These are phyloP conservation scores for Myrmaecium sp. DNA, from an alignment of 2,329 filamentous ascomycete species.

Conservation along the genomic window DNA sequence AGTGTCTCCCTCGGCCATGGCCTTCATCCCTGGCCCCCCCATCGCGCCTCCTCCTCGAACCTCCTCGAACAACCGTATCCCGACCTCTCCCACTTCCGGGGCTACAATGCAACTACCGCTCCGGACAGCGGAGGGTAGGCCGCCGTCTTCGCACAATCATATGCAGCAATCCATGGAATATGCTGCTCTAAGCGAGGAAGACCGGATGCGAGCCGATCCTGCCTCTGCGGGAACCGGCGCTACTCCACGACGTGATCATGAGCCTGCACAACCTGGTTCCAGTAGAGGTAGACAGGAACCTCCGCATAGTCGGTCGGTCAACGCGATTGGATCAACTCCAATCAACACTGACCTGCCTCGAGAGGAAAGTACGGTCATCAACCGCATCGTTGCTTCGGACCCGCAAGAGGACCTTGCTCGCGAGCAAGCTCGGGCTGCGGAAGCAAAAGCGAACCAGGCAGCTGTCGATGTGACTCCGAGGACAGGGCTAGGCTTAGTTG, in stretches of 20 bases:
- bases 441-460: conserved; percentile 33
- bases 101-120: conserved; percentile 7
- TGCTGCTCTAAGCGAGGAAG: conserved; percentile 12
- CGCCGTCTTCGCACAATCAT: conserved; percentile 9
- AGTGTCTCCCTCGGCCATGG: conserved; percentile 35
- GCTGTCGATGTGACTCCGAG: conserved; percentile 27
- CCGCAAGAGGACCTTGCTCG: conserved; percentile 57
- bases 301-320: conserved; percentile 26
- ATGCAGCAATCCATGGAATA: conserved; percentile 9
- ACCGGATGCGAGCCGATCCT: too few relatives aligned
- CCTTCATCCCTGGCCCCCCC: conserved; percentile 40
- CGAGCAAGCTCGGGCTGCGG: conserved; percentile 50
- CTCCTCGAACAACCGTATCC: conserved; percentile 50
- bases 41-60: conserved; percentile 60
- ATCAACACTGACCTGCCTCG: conserved; percentile 40
- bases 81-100: conserved; percentile 11
- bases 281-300: too few relatives aligned
- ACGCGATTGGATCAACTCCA: conserved; percentile 36
- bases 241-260: conserved; percentile 14
- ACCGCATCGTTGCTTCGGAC: conserved; percentile 59
- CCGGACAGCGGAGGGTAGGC: conserved; percentile 20
- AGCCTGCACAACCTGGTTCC: conserved; percentile 19
- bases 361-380: conserved; percentile 65
- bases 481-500: conserved; percentile 31
- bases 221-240: conserved; percentile 10